A percentile compares a stretch with the other conserved stretches of the same genome.
These are phyloP conservation scores for Canavalia gladiata DNA, from an alignment of 306 rosid species.

Conservation along the genomic window DNA sequence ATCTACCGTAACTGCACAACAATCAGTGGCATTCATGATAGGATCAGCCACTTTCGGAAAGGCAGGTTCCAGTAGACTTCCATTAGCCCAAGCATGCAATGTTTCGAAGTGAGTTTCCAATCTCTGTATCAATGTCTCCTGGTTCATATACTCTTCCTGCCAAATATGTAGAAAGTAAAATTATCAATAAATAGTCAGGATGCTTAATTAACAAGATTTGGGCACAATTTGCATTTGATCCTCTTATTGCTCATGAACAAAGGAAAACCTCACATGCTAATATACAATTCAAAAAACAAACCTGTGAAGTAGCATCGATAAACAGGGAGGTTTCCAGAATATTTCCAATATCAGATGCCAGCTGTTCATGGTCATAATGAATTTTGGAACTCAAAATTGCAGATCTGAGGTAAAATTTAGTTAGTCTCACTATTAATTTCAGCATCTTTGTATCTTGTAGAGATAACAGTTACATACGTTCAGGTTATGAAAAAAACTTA, in stretches of 20 bases:
- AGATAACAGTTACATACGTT: neutral
- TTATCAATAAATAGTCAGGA: conserved; percentile 17
- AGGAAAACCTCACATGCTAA: neutral
- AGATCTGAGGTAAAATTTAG: conserved; percentile 35
- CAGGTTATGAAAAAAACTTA: neutral
- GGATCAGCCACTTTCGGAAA: conserved; percentile 1
- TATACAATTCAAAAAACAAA: conserved; percentile 38
- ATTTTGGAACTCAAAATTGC: neutral
- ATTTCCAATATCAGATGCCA: neutral
- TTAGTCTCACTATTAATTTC: conserved; percentile 32
- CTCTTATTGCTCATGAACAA: neutral
- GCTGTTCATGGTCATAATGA: neutral
- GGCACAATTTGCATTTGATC: conserved; percentile 1
- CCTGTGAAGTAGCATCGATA: conserved; percentile 57
- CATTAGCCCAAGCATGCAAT: conserved; percentile 4
- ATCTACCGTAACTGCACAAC: neutral
- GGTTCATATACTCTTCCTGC: conserved; percentile 59
- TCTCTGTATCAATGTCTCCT: conserved; percentile 42
- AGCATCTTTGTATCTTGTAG: neutral
- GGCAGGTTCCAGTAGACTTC: conserved; percentile 18
- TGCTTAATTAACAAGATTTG: conserved; percentile 6
- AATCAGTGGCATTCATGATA: neutral
- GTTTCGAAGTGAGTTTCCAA: conserved; percentile 26
- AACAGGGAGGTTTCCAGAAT: conserved; percentile 47
- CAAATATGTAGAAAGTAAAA: conserved; percentile 28